Percentiles rank a stretch among this genome's conserved stretches.
Conservation (phyloP, 1,284 basidiomycete genomes). For the Tranzscheliella williamsii region DNA sequence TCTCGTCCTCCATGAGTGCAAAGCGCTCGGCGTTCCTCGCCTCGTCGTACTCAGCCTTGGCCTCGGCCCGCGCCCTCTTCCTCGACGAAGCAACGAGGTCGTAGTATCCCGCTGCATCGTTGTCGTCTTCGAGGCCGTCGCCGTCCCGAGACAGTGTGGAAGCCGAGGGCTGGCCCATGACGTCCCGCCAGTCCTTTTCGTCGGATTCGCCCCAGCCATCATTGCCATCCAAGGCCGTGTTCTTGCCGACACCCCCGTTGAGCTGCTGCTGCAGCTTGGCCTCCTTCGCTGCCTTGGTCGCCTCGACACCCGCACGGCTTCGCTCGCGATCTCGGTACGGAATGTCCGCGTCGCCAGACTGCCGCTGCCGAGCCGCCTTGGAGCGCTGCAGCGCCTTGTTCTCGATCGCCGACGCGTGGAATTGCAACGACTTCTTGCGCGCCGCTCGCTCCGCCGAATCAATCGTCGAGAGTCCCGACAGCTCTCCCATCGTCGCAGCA, state of each 20-base stretch:
- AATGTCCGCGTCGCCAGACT: slow-evolving; percentile 58
- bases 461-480: slow-evolving; percentile 37
- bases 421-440: slow-evolving; percentile 46
- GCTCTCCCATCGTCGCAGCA: slow-evolving; percentile 52
- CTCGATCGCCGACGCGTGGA: slow-evolving; percentile 53
- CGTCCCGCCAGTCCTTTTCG: slow-evolving; percentile 51
- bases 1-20: slow-evolving; percentile 45
- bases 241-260: slow-evolving; percentile 15
- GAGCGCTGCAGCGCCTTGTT: slow-evolving; percentile 27
- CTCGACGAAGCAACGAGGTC: slow-evolving; percentile 48
- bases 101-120: slow-evolving; percentile 55
- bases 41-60: slow-evolving; percentile 56
- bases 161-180: slow-evolving; percentile 42
- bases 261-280: slow-evolving; percentile 30
- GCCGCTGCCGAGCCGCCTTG: slow-evolving; percentile 37
- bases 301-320: slow-evolving; percentile 50
- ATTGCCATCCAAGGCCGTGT: slow-evolving; percentile 19
- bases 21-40: slow-evolving; percentile 43
- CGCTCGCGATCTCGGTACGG: slow-evolving; percentile 57
- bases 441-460: slow-evolving; percentile 53
- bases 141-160: slow-evolving; percentile 5
- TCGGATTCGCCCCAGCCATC: slow-evolving; percentile 56
- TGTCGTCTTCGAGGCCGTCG: slow-evolving; percentile 19
- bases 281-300: slow-evolving; percentile 46
- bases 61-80: slow-evolving; percentile 38